phyloP scores from a whole-genome alignment of 768 basidiomycete genomes.

The Leucocoprinus sp. region DNA sequence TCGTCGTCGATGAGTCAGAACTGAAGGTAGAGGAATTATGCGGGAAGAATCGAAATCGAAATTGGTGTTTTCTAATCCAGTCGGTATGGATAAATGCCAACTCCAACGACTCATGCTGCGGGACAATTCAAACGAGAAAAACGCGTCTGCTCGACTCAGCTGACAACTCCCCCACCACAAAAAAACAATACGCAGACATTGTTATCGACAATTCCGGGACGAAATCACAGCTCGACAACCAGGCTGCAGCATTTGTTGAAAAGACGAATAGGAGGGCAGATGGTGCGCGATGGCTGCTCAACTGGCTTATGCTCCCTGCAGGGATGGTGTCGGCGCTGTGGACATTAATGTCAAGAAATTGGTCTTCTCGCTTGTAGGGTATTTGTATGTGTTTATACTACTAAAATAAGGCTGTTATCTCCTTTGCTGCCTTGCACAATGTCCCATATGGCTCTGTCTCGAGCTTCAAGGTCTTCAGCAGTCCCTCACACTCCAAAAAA shows the following conservation, averaged over 20 bases:
- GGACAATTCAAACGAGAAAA: conserved; percentile 55
- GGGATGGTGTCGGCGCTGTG: conserved; percentile 25
- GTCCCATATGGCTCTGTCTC: conserved; percentile 51
- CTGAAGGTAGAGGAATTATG: too few relatives aligned
- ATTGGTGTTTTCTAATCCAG: conserved; percentile 8
- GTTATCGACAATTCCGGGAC: conserved; percentile 88
- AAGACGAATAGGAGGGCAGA: conserved; percentile 40
- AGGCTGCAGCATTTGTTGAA: conserved; percentile 41
- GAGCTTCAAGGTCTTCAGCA: conserved; percentile 24
- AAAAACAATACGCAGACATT: conserved; percentile 76
- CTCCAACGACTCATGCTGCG: conserved; percentile 74
- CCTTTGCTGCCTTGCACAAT: too few relatives aligned
- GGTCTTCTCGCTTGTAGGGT: too few relatives aligned
- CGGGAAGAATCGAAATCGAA: conserved; percentile 24
- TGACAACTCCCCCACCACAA: conserved; percentile 77
- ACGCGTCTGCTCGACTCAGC: conserved; percentile 65
- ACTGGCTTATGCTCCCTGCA: conserved; percentile 51
- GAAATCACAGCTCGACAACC: conserved; percentile 49
- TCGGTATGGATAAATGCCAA: conserved; percentile 31
- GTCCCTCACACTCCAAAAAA: conserved; percentile 25
- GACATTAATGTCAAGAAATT: not conserved
- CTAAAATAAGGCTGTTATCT: too few relatives aligned
- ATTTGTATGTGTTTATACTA: not conserved
- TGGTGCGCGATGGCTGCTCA: conserved; percentile 45
- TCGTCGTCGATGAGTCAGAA: conserved; percentile 3